Evolutionary conservation across 2,329 filamentous ascomycete species (phyloP), one percentile per base, ranked within the genome.

Genomic region (Phaeosphaeriaceae sp.): DNA sequence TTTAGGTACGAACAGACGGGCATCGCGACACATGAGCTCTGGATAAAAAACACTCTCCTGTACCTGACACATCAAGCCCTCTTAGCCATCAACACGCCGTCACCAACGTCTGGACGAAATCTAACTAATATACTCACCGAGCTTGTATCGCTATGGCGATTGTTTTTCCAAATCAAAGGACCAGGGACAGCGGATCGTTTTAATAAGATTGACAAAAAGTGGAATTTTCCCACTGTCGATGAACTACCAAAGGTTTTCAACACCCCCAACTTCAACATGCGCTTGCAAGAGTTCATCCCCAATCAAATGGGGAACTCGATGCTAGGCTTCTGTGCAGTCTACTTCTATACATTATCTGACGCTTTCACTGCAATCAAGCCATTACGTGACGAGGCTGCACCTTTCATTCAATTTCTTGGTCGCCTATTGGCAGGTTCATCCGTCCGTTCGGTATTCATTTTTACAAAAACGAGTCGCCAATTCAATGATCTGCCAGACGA

Each of bases 111-210:
- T n/a, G 52, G 47, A 30, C 46, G 48, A 32, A 48, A 58, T 26
- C 26, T 67, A 11, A 56, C 64, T 18, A 44, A 48, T 3, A 40
- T 70, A 32, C 46, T 70, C 2, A 34, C 39, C 4, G 70, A 73
- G 52, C 56, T 73, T 2, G 30, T 71, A 8, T 66, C 66, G 3
- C 46, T 72, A 6, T 73, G 69, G 69, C 61, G 58, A 16, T 41
- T 72, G 15, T 66, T 71, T 46, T 71, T 72, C 42, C 68, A 71
- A 38, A 64, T 58, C 40, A 61, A 41, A 63, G 48, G 67, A 63
- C 17, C 20, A 20, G 16, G 42, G n/a, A 49, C 5, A 46, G 50
- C 15, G n/a, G 46, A 49, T 6, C 18, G 56, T 8, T 21, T 68
- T 15, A 48, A 68, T 13, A 47, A 58, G 3, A 52, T 68, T 32